A percentile compares a stretch with the other conserved stretches of the same genome.
These are phyloP conservation scores for Pythium utonaiense DNA, from an alignment of 352 stramenopile species.

Conservation along the genomic window DNA sequence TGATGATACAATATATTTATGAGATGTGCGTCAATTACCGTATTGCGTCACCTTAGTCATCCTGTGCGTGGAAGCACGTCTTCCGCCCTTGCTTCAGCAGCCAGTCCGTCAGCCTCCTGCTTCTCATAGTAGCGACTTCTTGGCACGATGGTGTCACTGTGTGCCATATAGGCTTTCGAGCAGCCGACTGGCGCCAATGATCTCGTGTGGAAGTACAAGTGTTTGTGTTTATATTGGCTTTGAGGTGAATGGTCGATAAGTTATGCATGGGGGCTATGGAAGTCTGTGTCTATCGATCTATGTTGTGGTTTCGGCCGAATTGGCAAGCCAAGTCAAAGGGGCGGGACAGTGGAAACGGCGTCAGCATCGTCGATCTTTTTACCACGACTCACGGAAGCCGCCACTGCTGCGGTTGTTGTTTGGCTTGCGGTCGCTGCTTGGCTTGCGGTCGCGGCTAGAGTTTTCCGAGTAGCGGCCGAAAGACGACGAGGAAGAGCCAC, in stretches of 20 bases:
- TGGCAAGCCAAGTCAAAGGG: slow-evolving; percentile 15
- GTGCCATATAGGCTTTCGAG: too few species aligned
- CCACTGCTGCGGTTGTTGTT: slow-evolving; percentile 27
- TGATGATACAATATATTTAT: too few species aligned
- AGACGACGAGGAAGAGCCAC: slow-evolving; percentile 15
- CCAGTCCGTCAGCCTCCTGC: too few species aligned
- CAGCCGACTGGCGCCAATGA: too few species aligned
- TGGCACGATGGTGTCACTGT: too few species aligned
- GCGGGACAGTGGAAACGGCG: background rate
- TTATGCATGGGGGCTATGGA: slow-evolving; percentile 21
- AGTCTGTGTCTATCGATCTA: slow-evolving; percentile 21
- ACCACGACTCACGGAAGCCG: slow-evolving; percentile 28
- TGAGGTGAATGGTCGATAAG: slow-evolving; percentile 27
- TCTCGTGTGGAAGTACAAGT: too few species aligned
- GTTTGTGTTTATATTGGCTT: slow-evolving; percentile 4
- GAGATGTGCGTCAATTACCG: too few species aligned
- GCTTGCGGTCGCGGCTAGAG: slow-evolving; percentile 7
- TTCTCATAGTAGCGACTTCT: too few species aligned
- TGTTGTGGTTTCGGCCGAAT: slow-evolving; percentile 7
- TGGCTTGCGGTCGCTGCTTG: slow-evolving; percentile 5
- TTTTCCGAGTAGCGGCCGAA: slow-evolving; percentile 31
- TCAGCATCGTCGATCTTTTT: background rate
- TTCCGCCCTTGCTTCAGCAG: too few species aligned
- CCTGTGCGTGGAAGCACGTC: too few species aligned
- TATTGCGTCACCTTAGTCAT: too few species aligned